Percentiles rank a stretch among this genome's conserved stretches.
These are phyloP conservation scores for Thinopyrum elongatum DNA, from an alignment of 176 grass and related monocot species.

Conservation along the genomic window DNA sequence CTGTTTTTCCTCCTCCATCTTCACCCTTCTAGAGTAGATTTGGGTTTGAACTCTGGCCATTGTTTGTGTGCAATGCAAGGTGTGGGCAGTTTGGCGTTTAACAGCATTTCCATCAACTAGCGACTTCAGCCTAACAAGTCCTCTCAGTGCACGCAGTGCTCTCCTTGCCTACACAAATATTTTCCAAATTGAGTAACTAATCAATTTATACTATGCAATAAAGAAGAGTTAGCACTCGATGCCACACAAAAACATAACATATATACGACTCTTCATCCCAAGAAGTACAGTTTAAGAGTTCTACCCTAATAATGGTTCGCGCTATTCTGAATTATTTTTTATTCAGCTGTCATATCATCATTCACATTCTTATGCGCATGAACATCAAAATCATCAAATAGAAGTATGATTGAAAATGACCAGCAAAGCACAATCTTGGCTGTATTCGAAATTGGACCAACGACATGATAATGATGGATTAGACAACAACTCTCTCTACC, in stretches of 20 bases:
- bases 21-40: slow-evolving; percentile 70
- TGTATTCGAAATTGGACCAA: slow-evolving; percentile 26
- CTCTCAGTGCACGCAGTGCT: slow-evolving; percentile 67
- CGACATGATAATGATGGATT: slow-evolving; percentile 24
- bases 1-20: slow-evolving; percentile 85
- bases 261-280: neutral
- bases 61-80: slow-evolving; percentile 67
- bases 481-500: slow-evolving; percentile 36
- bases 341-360: slow-evolving; percentile 16
- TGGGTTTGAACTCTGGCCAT: slow-evolving; percentile 80
- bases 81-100: slow-evolving; percentile 70
- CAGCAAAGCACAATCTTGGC: slow-evolving; percentile 13
- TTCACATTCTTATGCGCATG: neutral
- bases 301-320: neutral
- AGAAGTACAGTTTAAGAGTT: neutral
- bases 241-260: neutral
- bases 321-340: neutral
- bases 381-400: slow-evolving; percentile 19
- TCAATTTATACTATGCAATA: neutral
- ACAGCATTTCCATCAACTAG: slow-evolving; percentile 81
- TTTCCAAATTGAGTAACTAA: slow-evolving; percentile 8
- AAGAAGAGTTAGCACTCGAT: neutral
- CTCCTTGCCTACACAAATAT: slow-evolving; percentile 69
- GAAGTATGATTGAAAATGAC: slow-evolving; percentile 30
- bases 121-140: slow-evolving; percentile 74